A percentile compares a stretch with the other conserved stretches of the same genome.
Conservation (phyloP, 768 basidiomycete genomes). For the Cystobasidiopsis lactophilus region DNA sequence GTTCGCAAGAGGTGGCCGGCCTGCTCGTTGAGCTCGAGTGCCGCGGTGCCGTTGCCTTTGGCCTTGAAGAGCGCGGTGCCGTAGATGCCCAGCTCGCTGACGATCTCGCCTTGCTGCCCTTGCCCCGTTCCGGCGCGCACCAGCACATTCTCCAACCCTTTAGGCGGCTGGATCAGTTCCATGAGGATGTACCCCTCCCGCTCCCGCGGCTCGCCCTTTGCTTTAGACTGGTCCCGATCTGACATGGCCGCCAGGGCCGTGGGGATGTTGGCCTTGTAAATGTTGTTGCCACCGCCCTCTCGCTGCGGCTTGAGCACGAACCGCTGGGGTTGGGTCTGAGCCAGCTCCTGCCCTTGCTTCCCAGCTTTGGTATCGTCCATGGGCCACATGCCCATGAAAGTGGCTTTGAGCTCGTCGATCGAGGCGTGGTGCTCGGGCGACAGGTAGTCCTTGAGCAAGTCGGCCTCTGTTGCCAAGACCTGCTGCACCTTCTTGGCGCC, state of each 20-base stretch:
- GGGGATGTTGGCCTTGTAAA: constrained; percentile 67
- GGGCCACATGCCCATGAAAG: constrained; percentile 78
- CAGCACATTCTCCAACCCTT: constrained; percentile 45
- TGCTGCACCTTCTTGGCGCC: constrained; percentile 93
- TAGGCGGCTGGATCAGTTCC: constrained; percentile 67
- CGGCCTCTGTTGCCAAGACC: constrained; percentile 43
- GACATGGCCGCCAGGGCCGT: constrained; percentile 45
- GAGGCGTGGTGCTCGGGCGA: not conserved
- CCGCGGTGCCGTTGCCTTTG: constrained; percentile 13
- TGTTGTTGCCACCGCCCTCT: constrained; percentile 95
- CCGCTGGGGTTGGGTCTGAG: constrained; percentile 31
- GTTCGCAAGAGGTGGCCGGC: constrained; percentile 72
- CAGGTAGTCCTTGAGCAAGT: constrained; percentile 46
- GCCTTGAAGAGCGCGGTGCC: constrained; percentile 61
- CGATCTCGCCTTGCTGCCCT: constrained; percentile 41
- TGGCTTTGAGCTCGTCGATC: constrained; percentile 35
- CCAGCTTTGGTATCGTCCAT: constrained; percentile 29
- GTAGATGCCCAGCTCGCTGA: constrained; percentile 80
- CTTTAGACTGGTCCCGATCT: constrained; percentile 16
- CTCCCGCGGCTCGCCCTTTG: constrained; percentile 27
- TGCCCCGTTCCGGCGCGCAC: constrained; percentile 44
- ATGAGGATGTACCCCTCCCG: constrained; percentile 84
- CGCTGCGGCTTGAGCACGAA: constrained; percentile 89
- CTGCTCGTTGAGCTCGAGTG: constrained; percentile 34
- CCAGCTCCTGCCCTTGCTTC: constrained; percentile 34